Percentiles rank a stretch among this genome's conserved stretches.
These are phyloP conservation scores for Plasmodium blacklocki DNA, from an alignment of 169 alveolate genomes.

Conservation along the genomic window DNA sequence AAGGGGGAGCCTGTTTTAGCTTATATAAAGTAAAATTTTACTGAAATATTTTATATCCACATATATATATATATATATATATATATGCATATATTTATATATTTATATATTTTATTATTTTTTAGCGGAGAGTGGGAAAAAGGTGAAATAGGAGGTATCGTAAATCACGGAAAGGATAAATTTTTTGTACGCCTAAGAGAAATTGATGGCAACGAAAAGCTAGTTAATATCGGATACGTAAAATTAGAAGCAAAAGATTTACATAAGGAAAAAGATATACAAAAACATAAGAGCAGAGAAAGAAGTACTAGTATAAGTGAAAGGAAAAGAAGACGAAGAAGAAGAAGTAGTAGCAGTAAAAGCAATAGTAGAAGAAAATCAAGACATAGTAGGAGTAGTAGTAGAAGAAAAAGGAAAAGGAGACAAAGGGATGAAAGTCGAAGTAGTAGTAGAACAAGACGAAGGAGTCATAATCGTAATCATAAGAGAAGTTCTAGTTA, in stretches of 20 bases:
- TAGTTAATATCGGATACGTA: slow-evolving; percentile 82
- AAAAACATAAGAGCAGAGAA: slow-evolving; percentile 16
- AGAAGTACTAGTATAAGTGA: slow-evolving; percentile 31
- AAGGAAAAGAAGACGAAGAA: slow-evolving; percentile 26
- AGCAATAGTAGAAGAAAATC: slow-evolving; percentile 23
- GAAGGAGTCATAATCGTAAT: slow-evolving; percentile 15
- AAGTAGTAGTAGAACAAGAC: slow-evolving; percentile 24
- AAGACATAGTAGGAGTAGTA: slow-evolving; percentile 11
- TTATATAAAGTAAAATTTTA: slow-evolving; percentile 37
- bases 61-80: too few relatives aligned
- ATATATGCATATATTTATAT: not conserved
- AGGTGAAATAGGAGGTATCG: slow-evolving; percentile 79
- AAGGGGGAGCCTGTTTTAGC: slow-evolving; percentile 69
- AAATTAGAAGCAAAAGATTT: slow-evolving; percentile 61
- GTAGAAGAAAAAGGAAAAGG: slow-evolving; percentile 8
- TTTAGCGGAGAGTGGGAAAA: slow-evolving; percentile 87
- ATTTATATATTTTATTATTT: not conserved
- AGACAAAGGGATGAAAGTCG: slow-evolving; percentile 1
- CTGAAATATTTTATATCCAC: too few relatives aligned
- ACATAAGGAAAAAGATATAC: slow-evolving; percentile 36
- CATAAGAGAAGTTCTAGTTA: slow-evolving; percentile 11
- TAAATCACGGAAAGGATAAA: slow-evolving; percentile 78
- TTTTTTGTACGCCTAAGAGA: slow-evolving; percentile 78
- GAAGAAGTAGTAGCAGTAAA: slow-evolving; percentile 42
- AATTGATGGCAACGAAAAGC: slow-evolving; percentile 78